Evolutionary conservation across 2,329 filamentous ascomycete genomes (phyloP), one percentile per base, ranked within the genome.

Genomic region (Arachnopeziza araneosa): DNA sequence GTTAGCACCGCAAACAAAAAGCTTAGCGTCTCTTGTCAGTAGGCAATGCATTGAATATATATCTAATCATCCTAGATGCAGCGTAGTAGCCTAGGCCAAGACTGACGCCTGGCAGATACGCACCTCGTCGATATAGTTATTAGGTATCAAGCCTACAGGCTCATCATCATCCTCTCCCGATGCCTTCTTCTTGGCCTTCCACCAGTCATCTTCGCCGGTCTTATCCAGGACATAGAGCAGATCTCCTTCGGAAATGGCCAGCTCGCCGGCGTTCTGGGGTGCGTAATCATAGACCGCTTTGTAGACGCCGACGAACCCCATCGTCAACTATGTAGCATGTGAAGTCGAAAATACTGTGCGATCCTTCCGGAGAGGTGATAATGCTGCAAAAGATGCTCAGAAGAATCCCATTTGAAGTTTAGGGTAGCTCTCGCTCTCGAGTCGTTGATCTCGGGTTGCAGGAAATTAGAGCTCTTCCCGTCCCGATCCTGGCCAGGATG

Each of bases 101-200:
- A 44, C 36, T 19, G 17, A 44, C 36, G 36, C 36, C 36, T 44
- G 17, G 17, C 36, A 60, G 60, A 36, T 58, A 61, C 85, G 78
- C 78, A 96, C 92, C 87, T 96, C 86, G 79, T 97, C 89, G 59
- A 99, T 83, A 74, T 99, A 99, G 75, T 97, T 99, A 73, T 90
- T 93, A 17, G 95, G 95, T 61, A 99, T 87, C 49, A 77, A 72
- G 21, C 74, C 72, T 7, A 71, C 74, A 10, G 70, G 73, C 12
- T 75, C 69, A 56, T 72, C 70, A 48, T 73, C 67, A 54, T 73
- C 72, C 3, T 75, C 73, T 5, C 74, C 75, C 1, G 70, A 70
- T 12, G 76, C 77, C 61, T 76, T 75, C 72, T 65, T 75, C 71
- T 60, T 75, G 64, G 62, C 75, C 70, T 56, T 73, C 95, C 95